A percentile compares a stretch with the other conserved stretches of the same genome.
phyloP scores from a whole-genome alignment of 148 eudicot species.

The Polygonum maritimum region DNA sequence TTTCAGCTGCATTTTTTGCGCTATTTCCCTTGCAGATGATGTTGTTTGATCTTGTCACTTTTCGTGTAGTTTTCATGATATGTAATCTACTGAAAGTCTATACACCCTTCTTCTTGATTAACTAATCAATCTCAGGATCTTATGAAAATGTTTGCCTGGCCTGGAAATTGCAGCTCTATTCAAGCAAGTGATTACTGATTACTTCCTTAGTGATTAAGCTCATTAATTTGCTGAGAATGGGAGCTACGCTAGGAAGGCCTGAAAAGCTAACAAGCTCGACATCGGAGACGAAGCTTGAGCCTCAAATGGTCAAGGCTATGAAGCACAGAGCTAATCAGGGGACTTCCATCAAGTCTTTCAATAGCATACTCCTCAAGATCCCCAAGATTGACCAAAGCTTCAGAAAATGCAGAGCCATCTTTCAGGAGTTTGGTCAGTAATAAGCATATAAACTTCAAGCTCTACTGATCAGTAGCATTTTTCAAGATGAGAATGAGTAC shows the following conservation, averaged over 20 bases:
- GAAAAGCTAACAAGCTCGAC: conserved; percentile 27
- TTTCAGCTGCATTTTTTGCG: not conserved
- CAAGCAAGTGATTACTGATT: not conserved
- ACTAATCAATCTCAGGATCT: not conserved
- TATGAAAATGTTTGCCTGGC: not conserved
- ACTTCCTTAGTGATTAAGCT: too few species aligned
- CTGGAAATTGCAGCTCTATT: not conserved
- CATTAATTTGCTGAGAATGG: conserved; percentile 32
- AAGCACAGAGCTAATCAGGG: conserved; percentile 54
- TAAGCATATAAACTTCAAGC: not conserved
- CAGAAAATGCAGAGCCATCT: conserved; percentile 63
- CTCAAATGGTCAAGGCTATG: conserved; percentile 72
- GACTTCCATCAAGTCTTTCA: conserved; percentile 60
- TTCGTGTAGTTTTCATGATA: not conserved
- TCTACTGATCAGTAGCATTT: too few species aligned
- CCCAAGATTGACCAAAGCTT: conserved; percentile 86
- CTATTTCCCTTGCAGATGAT: too few species aligned
- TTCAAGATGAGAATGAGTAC: not conserved
- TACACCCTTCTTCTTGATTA: not conserved
- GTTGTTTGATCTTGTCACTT: not conserved
- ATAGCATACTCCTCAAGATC: conserved; percentile 69
- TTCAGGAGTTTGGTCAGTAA: conserved; percentile 61
- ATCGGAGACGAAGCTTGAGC: conserved; percentile 69
- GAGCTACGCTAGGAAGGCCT: conserved; percentile 40
- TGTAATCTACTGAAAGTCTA: not conserved